Evolutionary conservation across 768 basidiomycete species (phyloP).

Genomic region (Suillus ampliporus): DNA sequence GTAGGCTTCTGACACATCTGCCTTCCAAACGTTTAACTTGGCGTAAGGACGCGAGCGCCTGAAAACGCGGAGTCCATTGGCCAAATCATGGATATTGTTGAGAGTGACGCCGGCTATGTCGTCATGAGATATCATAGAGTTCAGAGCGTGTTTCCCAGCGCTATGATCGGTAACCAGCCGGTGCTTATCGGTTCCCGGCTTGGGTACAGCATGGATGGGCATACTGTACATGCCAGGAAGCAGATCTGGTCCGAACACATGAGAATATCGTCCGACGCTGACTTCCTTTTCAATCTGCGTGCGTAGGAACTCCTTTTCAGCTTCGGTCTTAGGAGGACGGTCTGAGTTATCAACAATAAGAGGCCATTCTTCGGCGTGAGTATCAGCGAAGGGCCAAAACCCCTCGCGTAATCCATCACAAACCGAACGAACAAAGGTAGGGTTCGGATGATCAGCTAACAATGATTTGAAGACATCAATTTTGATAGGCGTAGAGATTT

Average conservation of each 20-base stretch:
- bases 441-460: slow-evolving; percentile 35
- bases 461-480: slow-evolving; percentile 28
- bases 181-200: too few relatives aligned
- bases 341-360: neutral
- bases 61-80: too few relatives aligned
- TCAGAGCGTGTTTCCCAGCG: too few relatives aligned
- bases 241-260: slow-evolving; percentile 24
- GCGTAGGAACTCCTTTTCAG: slow-evolving; percentile 27
- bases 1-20: slow-evolving; percentile 45
- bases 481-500: slow-evolving; percentile 33
- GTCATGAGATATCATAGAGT: too few relatives aligned
- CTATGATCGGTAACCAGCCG: too few relatives aligned
- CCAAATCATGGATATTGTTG: too few relatives aligned
- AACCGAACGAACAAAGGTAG: slow-evolving; percentile 33
- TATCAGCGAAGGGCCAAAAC: slow-evolving; percentile 37
- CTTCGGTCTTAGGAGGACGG: neutral
- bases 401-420: slow-evolving; percentile 29
- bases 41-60: slow-evolving; percentile 13
- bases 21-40: slow-evolving; percentile 32
- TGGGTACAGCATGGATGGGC: too few relatives aligned
- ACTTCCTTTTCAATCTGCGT: slow-evolving; percentile 21
- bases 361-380: neutral
- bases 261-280: slow-evolving; percentile 20
- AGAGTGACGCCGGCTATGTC: too few relatives aligned
- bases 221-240: too few relatives aligned